These are phyloP conservation scores for Candida patagonica DNA, from an alignment of 805 yeast species.

Conservation along the genomic window DNA sequence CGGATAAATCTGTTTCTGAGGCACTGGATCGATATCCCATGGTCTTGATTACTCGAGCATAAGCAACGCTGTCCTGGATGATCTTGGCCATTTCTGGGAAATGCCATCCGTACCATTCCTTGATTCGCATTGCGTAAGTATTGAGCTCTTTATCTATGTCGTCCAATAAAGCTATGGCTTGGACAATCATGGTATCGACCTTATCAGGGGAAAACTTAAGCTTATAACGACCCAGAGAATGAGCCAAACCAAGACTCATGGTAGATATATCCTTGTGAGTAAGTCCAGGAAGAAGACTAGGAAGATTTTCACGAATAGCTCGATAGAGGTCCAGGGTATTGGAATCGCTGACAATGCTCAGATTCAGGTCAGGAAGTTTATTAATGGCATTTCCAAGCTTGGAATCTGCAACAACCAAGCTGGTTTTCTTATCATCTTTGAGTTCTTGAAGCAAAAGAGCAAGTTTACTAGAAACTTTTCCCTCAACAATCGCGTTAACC, in stretches of 20 bases:
- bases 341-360: constrained; percentile 86
- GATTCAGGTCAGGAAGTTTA: constrained; percentile 76
- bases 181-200: constrained; percentile 98
- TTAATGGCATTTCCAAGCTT: constrained; percentile 94
- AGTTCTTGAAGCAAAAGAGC: constrained; percentile 47
- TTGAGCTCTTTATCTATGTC: constrained; percentile 96
- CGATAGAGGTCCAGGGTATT: constrained; percentile 91
- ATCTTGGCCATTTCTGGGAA: constrained; percentile 99
- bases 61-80: constrained; percentile 90
- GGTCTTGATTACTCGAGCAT: constrained; percentile 83
- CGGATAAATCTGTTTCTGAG: constrained; percentile 79
- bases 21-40: constrained; percentile 95
- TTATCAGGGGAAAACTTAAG: constrained; percentile 96
- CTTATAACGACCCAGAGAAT: constrained; percentile 97
- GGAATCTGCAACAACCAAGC: constrained; percentile 87
- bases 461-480: constrained; percentile 82
- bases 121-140: constrained; percentile 97
- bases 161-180: constrained; percentile 94
- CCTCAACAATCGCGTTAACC: constrained; percentile 85
- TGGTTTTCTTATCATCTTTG: constrained; percentile 52
- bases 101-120: constrained; percentile 99
- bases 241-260: constrained; percentile 98
- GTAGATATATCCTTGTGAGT: constrained; percentile 75
- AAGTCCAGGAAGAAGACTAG: constrained; percentile 90
- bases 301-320: constrained; percentile 89